Evolutionary conservation across 495 filamentous ascomycete species (phyloP).

Genomic region (Ramalina intermedia): DNA sequence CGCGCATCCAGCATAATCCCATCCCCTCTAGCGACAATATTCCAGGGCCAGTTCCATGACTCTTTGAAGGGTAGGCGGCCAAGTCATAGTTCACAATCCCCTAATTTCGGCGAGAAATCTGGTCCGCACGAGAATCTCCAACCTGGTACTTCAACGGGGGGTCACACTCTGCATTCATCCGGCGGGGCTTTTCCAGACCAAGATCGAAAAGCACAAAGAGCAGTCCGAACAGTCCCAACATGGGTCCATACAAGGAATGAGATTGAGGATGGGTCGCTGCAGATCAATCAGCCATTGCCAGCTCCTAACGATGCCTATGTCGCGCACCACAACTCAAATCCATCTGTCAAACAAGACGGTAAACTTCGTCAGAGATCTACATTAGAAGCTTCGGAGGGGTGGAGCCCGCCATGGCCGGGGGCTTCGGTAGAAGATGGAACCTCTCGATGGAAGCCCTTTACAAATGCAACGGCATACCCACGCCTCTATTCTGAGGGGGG

Average conservation of each 20-base stretch:
- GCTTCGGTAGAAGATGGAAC: conserved; percentile 22
- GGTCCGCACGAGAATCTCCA: conserved; percentile 1
- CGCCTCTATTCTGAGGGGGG: conserved; percentile 28
- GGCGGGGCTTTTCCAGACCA: conserved; percentile 12
- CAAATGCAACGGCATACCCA: conserved; percentile 39
- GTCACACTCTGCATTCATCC: conserved; percentile 13
- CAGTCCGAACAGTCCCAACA: conserved; percentile 27
- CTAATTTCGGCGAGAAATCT: conserved; percentile 3
- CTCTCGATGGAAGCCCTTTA: conserved; percentile 49
- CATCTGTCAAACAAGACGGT: conserved; percentile 21
- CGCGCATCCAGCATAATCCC: conserved; percentile 10
- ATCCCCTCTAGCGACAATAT: conserved; percentile 2
- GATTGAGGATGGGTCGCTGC: conserved; percentile 22
- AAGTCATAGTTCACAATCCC: background rate
- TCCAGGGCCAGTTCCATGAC: conserved; percentile 1
- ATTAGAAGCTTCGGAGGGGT: conserved; percentile 15
- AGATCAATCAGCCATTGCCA: conserved; percentile 25
- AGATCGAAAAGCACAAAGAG: conserved; percentile 14
- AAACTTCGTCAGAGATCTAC: conserved; percentile 11
- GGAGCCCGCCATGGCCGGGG: conserved; percentile 9
- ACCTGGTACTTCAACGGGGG: conserved; percentile 15
- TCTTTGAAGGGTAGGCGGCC: background rate
- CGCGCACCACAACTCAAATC: conserved; percentile 46
- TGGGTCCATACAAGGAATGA: conserved; percentile 41
- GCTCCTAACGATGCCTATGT: conserved; percentile 36